Evolutionary conservation across 768 basidiomycete genomes (phyloP).

Genomic region (Sistotremastrum suecicum): DNA sequence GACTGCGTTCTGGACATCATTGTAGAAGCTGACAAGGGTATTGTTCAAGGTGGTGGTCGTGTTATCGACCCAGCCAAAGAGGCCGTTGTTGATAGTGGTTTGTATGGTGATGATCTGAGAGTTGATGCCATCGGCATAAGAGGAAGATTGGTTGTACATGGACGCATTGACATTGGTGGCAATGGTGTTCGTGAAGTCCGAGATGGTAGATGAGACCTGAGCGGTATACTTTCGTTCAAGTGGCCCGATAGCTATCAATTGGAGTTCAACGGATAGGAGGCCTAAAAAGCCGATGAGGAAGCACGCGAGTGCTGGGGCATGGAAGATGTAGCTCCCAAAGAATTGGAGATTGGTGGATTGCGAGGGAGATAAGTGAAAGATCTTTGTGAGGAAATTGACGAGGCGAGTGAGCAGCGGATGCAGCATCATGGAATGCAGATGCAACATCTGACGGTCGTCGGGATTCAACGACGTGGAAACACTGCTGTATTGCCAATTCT

Average conservation of each 20-base stretch:
- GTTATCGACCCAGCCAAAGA: constrained; percentile 92
- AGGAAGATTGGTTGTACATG: constrained; percentile 68
- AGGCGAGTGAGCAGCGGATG: constrained; percentile 67
- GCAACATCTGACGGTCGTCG: constrained; percentile 64
- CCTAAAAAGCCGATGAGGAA: constrained; percentile 91
- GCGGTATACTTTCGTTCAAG: constrained; percentile 55
- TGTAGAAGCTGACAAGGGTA: constrained; percentile 79
- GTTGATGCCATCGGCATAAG: constrained; percentile 73
- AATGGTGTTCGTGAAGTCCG: constrained; percentile 58
- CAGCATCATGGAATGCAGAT: constrained; percentile 50
- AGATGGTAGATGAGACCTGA: constrained; percentile 43
- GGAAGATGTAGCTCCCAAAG: constrained; percentile 86
- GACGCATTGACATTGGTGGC: constrained; percentile 63
- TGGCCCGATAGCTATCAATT: constrained; percentile 66
- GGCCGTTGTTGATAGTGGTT: constrained; percentile 62
- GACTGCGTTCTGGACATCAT: constrained; percentile 71
- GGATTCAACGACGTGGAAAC: constrained; percentile 40
- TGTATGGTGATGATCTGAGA: constrained; percentile 54
- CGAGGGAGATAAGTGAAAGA: constrained; percentile 40
- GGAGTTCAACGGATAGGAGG: constrained; percentile 72
- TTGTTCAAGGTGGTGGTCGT: constrained; percentile 80
- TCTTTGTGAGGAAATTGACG: constrained; percentile 35
- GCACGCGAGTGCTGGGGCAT: constrained; percentile 80
- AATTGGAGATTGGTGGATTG: constrained; percentile 65
- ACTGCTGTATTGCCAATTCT: constrained; percentile 41